These are phyloP conservation scores for Nitzschia inconspicua DNA, from an alignment of 108 stramenopile species.

Conservation along the genomic window DNA sequence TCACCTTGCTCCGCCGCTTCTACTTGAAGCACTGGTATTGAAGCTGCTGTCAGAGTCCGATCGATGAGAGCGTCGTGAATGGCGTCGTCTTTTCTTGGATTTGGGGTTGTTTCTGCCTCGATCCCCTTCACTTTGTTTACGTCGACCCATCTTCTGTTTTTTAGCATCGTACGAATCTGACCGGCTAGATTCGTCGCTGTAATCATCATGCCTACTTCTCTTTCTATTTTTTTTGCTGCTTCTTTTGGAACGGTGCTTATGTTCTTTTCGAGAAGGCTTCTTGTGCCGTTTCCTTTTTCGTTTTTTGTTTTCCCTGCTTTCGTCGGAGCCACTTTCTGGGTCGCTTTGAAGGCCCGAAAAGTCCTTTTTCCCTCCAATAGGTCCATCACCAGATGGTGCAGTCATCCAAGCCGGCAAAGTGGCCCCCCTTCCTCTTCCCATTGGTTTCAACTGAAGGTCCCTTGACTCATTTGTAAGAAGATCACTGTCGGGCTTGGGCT, in stretches of 20 bases:
- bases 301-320: constrained; percentile 18
- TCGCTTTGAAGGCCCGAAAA: neutral
- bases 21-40: too few relatives aligned
- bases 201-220: too few relatives aligned
- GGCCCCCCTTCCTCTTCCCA: constrained; percentile 60
- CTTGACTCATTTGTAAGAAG: neutral
- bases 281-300: constrained; percentile 9
- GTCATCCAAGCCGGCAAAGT: constrained; percentile 74
- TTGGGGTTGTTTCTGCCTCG: neutral
- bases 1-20: too few relatives aligned
- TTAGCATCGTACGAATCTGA: too few relatives aligned
- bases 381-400: constrained; percentile 1
- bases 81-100: neutral
- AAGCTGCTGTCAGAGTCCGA: too few relatives aligned
- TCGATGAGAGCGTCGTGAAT: neutral
- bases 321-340: constrained; percentile 1
- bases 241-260: too few relatives aligned
- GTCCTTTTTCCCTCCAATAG: neutral
- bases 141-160: neutral
- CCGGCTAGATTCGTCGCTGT: too few relatives aligned
- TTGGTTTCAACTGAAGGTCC: constrained; percentile 11
- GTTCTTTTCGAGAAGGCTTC: constrained; percentile 5
- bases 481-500: constrained; percentile 6
- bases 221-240: too few relatives aligned
- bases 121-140: neutral